Base-by-base conservation (phyloP, 441 rosid species). In the Aleurites moluccanus region DNA sequence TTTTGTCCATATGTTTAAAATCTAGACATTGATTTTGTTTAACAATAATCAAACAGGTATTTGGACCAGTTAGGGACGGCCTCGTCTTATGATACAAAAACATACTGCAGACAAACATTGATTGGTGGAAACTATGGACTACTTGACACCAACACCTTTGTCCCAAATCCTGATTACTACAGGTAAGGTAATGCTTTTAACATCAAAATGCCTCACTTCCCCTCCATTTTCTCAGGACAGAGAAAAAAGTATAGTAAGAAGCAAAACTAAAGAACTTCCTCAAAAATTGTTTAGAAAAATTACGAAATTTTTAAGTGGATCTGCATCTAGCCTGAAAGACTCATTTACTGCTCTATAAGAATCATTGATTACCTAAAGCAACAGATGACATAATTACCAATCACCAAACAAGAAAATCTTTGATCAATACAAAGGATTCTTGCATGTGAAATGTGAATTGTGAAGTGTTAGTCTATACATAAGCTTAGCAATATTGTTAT, bases 1-100 rank as follows among this genome's bases (percentile, higher is more conserved):
- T 52, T 16, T 23, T 9, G 35, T 49, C 67, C 23, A 21, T 10
- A 28, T 33, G 13, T 28, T 38, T 5, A 44, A 20, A 20, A 25
- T 38, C 18, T 11, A 0, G 50, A 57, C 28, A 65, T 33, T 13
- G 33, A 27, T 27, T 53, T 30, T 71, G 35, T 70, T 35, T 49
- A 33, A 25, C 61, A 16, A 16, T 23, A 30, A 20, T 33, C 35
- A 50, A 75, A 82, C 83, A 95, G 99, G 99, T 96, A 93, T 71
- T 77, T 96, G 77, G 99, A 96, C 83, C 98, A 96, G 87, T 91
- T 96, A 60, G 99, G 91, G 25, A 93, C 91, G 97, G 82, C 97
- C 33, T 73, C 97, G 0, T 72, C 84, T 49, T 88, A 86, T 25
- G 89, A 89, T 72, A 92, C 97, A 30, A 92, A 88, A 86, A 93